These are phyloP conservation scores for Chytriomyces hyalinus DNA, from an alignment of 192 early-diverging fungal species.

Conservation along the genomic window DNA sequence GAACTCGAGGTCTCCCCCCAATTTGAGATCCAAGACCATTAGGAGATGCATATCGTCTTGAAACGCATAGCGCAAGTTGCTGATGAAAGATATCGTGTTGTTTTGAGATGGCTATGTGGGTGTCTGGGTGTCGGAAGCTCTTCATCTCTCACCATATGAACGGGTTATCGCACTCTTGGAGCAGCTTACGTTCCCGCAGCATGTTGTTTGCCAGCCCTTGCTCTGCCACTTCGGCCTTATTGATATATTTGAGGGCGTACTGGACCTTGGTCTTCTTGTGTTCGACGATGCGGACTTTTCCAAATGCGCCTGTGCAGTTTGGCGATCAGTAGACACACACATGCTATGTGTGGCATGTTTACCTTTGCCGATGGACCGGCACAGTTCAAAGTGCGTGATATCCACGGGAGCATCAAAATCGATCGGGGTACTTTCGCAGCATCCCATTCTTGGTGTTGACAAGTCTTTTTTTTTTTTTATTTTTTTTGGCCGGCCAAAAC, in stretches of 20 bases:
- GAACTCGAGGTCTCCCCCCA: constrained; percentile 93
- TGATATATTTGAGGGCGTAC: constrained; percentile 97
- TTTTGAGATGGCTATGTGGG: neutral
- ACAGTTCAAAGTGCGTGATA: constrained; percentile 26
- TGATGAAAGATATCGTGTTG: neutral
- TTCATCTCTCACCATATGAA: constrained; percentile 64
- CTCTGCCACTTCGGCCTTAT: constrained; percentile 86
- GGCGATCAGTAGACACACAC: neutral
- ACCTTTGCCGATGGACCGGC: constrained; percentile 27
- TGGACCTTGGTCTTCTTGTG: constrained; percentile 78
- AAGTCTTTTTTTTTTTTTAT: neutral
- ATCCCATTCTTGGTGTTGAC: neutral
- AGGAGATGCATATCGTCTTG: constrained; percentile 95
- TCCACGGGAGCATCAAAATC: constrained; percentile 32
- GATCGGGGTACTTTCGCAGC: constrained; percentile 5
- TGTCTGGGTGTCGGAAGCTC: neutral
- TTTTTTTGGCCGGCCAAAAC: neutral
- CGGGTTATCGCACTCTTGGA: constrained; percentile 83
- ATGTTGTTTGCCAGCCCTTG: constrained; percentile 89
- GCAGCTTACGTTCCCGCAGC: constrained; percentile 82
- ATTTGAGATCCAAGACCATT: constrained; percentile 94
- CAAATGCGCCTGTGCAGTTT: constrained; percentile 11
- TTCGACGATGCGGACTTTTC: constrained; percentile 81
- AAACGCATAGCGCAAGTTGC: constrained; percentile 93
- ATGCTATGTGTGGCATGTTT: neutral